A percentile compares a stretch with the other conserved stretches of the same genome.
phyloP scores from a whole-genome alignment of 169 alveolate species.

The Cryptosporidium sp. region DNA sequence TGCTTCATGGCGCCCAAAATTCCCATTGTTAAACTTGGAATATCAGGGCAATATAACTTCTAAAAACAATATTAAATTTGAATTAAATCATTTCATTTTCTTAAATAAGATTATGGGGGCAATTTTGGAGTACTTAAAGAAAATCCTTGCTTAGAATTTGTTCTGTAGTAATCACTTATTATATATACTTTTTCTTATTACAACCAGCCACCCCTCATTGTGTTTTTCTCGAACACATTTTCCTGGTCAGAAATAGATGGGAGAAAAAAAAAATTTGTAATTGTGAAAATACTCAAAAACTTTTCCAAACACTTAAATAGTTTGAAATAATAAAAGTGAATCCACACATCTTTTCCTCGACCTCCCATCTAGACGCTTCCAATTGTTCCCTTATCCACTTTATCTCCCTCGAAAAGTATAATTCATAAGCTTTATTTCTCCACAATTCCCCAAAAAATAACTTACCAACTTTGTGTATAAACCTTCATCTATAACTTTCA shows the following conservation, averaged over 20 bases:
- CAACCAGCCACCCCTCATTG: background rate
- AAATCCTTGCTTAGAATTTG: background rate
- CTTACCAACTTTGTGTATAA: constrained; percentile 61
- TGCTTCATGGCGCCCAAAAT: constrained; percentile 73
- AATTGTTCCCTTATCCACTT: background rate
- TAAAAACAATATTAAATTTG: background rate
- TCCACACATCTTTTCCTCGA: background rate
- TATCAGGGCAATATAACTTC: constrained; percentile 37
- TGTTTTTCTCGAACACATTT: background rate
- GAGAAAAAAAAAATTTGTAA: background rate
- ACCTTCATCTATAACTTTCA: constrained; percentile 22
- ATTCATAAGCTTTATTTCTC: background rate
- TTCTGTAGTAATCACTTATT: background rate
- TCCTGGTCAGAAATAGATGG: background rate
- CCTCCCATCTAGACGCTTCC: too few species aligned
- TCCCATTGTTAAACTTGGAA: constrained; percentile 54
- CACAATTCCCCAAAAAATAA: background rate
- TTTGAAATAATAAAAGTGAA: background rate
- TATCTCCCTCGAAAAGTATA: background rate
- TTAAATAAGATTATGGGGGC: background rate
- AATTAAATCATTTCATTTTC: background rate
- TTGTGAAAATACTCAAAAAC: background rate
- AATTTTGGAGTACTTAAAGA: background rate
- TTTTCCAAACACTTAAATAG: too few species aligned
- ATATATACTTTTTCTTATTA: too few species aligned